Base-by-base conservation (phyloP, 371 early-diverging fungal species). In the Mortierella sp. region DNA sequence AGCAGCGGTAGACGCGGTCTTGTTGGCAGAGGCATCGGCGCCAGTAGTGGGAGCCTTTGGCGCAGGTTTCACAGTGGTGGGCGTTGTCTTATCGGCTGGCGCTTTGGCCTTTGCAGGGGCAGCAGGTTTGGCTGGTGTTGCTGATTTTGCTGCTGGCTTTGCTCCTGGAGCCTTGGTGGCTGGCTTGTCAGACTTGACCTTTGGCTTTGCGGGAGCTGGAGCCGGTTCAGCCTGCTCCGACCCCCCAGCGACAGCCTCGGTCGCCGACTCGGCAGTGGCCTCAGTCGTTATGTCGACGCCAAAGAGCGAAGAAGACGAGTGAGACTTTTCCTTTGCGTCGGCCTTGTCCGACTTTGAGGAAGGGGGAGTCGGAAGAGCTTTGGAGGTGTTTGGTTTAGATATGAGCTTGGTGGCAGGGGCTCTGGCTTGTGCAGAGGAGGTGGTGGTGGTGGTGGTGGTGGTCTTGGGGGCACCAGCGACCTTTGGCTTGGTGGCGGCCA, bases 161-260 rank as follows among this genome's bases (percentile, higher is more conserved):
- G 69, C 27, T 27, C 54, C 54, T 19, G 54, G 14, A 21, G 47
- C 2, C 14, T 28, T 39, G 25, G 68, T 40, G 9, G 61, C 31
- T 40, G 69, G 53, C 52, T 25, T 28, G n/a, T 57, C 47, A 16
- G 64, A n/a, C n/a, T n/a, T n/a, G n/a, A n/a, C n/a, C n/a, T n/a
- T n/a, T n/a, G n/a, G n/a, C n/a, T n/a, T n/a, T n/a, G n/a, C n/a
- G n/a, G 34, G 10, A 34, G 34, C 34, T 34, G 34, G 7, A 7
- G 34, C 34, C 10, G 34, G 34, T 34, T 34, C n/a, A n/a, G n/a
- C n/a, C n/a, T n/a, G n/a, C n/a, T n/a, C n/a, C n/a, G n/a, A n/a
- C n/a, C n/a, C n/a, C n/a, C n/a, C n/a, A n/a, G n/a, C n/a, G n/a
- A n/a, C n/a, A n/a, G n/a, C n/a, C n/a, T n/a, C n/a, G n/a, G n/a